Conservation (phyloP, 116 monocot species). For the Iris pallida region DNA sequence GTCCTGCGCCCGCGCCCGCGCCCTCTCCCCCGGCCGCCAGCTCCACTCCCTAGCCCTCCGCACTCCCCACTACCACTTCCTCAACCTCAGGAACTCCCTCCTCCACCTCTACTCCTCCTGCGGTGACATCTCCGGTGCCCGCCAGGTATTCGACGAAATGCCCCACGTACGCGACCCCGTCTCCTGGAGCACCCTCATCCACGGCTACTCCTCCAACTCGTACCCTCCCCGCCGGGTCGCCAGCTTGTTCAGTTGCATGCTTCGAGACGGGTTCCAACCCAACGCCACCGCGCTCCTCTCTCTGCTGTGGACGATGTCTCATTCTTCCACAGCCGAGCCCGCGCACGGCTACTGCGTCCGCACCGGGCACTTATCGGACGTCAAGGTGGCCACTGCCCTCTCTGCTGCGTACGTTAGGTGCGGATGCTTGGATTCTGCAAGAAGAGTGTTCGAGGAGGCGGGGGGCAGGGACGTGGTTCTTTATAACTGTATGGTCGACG, state of each 20-base stretch:
- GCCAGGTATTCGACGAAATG: conserved; percentile 50
- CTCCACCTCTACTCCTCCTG: conserved; percentile 37
- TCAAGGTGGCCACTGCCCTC: conserved; percentile 40
- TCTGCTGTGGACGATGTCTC: conserved; percentile 2
- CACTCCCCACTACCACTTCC: conserved; percentile 17
- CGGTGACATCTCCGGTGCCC: conserved; percentile 10
- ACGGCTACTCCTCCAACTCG: conserved; percentile 25
- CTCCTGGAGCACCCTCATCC: conserved; percentile 39
- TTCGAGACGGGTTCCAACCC: neutral
- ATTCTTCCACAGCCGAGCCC: neutral
- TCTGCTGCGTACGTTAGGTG: conserved; percentile 22
- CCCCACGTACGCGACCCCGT: conserved; percentile 24
- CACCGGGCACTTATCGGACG: conserved; percentile 19
- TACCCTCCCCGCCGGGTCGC: conserved; percentile 1
- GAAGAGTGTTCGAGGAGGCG: conserved; percentile 31
- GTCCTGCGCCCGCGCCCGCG: conserved; percentile 22
- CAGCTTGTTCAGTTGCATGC: conserved; percentile 27
- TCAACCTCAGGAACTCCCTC: conserved; percentile 42
- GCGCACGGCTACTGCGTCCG: conserved; percentile 48
- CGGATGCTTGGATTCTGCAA: conserved; percentile 23
- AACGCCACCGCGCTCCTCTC: conserved; percentile 23
- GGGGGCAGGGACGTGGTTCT: conserved; percentile 35
- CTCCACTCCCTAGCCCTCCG: conserved; percentile 21
- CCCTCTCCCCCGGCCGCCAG: conserved; percentile 12
- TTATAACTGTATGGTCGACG: conserved; percentile 65